Base-by-base conservation (phyloP, 768 basidiomycete species). In the Dendrothele bispora region DNA sequence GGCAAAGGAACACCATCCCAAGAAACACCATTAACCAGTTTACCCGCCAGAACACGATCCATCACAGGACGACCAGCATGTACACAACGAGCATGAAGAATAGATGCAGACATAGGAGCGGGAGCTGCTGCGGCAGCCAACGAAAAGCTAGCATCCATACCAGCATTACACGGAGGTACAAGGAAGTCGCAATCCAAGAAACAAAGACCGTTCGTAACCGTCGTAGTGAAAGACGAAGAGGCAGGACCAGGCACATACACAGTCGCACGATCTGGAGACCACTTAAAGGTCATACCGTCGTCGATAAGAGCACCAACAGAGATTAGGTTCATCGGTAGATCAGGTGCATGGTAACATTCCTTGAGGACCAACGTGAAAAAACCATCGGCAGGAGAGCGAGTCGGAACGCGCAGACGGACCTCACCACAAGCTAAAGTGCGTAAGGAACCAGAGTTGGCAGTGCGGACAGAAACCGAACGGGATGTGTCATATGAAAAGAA, bases 261-360 rank as follows among this genome's bases (percentile, higher is more conserved):
- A 4, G 1, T 27, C 5, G 15, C 37, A 12, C 17, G 22, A 41
- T 10, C 14, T 21, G n/a, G 14, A 27, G 7, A 17, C 5, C 39
- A 34, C 7, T 11, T 14, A 25, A 48, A 17, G 1, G 46, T 20
- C 18, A 48, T 40, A 3, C 46, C 46, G 5, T 29, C 11, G 20
- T 48, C 46, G 5, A 39, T 17, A 10, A 48, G 18, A 10, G 35
- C 46, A 28, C 46, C 46, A 20, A 40, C 25, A 12, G 46, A 48
- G 17, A 48, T 26, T 5, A 48, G 46, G 17, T 48, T 41, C 37
- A 41, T 27, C 3, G 36, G 46, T 4, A 37, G 24, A 4, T 40
- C 26, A 2, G 46, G 46, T 15, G 46, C 46, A 25, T 39, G 32
- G 2, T 36, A 22, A 24, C 45, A 46, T 30, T 46, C 17, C 6